Conservation (phyloP, 2,329 filamentous ascomycete species). For the Didymella sp. region DNA sequence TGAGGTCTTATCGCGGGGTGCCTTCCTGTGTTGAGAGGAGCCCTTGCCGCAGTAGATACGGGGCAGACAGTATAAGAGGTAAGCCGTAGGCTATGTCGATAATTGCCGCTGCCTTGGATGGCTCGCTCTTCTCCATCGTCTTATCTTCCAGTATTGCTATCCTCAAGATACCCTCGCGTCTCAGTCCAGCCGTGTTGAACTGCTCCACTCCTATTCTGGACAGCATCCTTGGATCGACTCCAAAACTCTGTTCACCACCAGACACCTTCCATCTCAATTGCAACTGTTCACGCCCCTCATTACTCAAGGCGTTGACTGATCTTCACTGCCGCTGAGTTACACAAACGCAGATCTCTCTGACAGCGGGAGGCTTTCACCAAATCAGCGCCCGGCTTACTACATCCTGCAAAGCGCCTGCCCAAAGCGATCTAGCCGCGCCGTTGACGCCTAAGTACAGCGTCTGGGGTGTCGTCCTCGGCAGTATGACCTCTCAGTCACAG, state of each 20-base stretch:
- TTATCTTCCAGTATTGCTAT: neutral
- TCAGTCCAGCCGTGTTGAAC: neutral
- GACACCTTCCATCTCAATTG: neutral
- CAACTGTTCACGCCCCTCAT: neutral
- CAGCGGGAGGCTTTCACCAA: constrained; percentile 16
- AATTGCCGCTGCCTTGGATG: neutral
- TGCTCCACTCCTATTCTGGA: no score
- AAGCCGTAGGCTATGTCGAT: constrained; percentile 1
- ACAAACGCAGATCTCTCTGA: constrained; percentile 6
- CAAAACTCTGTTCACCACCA: neutral
- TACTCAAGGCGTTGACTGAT: neutral
- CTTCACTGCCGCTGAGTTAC: constrained; percentile 1
- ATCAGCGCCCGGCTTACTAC: constrained; percentile 10
- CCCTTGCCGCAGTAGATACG: constrained; percentile 19
- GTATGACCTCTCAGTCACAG: neutral
- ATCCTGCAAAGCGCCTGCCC: constrained; percentile 11
- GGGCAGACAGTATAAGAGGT: constrained; percentile 14
- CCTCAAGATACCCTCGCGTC: neutral
- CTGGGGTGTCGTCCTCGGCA: neutral
- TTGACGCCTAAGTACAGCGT: constrained; percentile 1
- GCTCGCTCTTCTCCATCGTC: neutral
- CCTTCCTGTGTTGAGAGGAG: constrained; percentile 17
- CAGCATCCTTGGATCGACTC: neutral
- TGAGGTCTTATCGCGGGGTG: constrained; percentile 20
- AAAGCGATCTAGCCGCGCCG: constrained; percentile 5